These are phyloP conservation scores for Phyllosticta citriasiana DNA, from an alignment of 2,329 filamentous ascomycete genomes.

Conservation along the genomic window DNA sequence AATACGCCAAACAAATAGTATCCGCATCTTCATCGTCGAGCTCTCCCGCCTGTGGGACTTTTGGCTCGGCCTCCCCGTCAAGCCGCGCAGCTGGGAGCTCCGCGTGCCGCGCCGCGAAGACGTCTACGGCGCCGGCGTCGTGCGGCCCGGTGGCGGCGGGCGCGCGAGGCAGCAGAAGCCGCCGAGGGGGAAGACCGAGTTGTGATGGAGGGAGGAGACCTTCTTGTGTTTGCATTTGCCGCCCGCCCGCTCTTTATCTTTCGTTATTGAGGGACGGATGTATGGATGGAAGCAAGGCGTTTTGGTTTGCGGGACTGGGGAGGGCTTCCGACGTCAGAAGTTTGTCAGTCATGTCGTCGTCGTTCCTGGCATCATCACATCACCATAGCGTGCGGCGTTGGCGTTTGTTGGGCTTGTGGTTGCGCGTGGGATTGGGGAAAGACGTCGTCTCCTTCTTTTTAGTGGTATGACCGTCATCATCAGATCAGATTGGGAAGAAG, in stretches of 20 bases:
- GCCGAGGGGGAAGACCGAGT: not conserved
- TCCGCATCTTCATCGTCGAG: slow-evolving; percentile 45
- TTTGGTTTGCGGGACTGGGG: no score
- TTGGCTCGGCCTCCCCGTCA: slow-evolving; percentile 53
- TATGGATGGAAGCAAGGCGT: no score
- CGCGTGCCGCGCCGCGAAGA: slow-evolving; percentile 11
- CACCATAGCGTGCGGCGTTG: not conserved
- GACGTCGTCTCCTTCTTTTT: no score
- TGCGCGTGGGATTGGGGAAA: not conserved
- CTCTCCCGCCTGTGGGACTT: slow-evolving; percentile 46
- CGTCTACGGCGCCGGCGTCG: not conserved
- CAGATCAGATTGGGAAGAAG: no score
- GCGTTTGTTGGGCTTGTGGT: not conserved
- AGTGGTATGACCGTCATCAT: no score
- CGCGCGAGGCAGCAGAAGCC: not conserved
- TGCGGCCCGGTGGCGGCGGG: not conserved
- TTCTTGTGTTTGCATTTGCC: not conserved
- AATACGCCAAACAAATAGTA: slow-evolving; percentile 23
- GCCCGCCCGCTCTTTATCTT: no score
- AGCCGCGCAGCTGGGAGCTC: slow-evolving; percentile 47
- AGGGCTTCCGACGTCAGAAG: no score
- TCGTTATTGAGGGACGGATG: no score
- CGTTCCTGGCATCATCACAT: no score
- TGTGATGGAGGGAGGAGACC: not conserved
- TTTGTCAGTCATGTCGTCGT: no score